phyloP scores from a whole-genome alignment of 2,329 filamentous ascomycete species.

The Chaetothyriales sp. region DNA sequence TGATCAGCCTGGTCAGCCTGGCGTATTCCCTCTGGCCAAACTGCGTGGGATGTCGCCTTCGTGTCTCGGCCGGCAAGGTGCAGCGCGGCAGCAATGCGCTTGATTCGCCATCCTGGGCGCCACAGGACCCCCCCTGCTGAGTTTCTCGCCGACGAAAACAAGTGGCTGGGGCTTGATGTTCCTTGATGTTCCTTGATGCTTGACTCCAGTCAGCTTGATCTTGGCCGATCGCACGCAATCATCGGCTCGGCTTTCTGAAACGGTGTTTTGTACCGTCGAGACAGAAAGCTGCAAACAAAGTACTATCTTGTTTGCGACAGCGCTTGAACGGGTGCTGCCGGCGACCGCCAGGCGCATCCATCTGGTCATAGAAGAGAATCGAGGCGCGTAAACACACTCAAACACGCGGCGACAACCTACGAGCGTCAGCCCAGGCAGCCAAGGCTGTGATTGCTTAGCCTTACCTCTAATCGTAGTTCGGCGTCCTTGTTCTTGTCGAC shows the following conservation, averaged over 20 bases:
- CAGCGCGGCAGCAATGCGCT: no score
- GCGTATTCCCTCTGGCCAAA: no score
- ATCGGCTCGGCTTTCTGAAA: background rate
- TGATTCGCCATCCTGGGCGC: no score
- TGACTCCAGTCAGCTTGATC: background rate
- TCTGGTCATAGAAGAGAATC: conserved; percentile 68
- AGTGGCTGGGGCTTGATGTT: no score
- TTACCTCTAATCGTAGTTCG: conserved; percentile 88
- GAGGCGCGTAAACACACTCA: conserved; percentile 94
- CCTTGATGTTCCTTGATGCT: background rate
- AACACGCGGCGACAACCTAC: conserved; percentile 74
- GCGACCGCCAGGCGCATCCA: background rate
- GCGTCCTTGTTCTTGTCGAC: conserved; percentile 76
- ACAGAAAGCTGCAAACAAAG: conserved; percentile 1
- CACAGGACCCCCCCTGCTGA: no score
- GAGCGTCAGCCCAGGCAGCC: conserved; percentile 6
- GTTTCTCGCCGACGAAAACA: no score
- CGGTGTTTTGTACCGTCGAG: background rate
- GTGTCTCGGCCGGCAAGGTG: no score
- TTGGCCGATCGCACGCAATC: background rate
- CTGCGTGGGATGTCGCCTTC: no score
- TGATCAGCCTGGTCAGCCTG: no score
- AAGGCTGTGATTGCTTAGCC: conserved; percentile 13
- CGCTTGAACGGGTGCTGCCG: background rate
- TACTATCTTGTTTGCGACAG: background rate